Evolutionary conservation across 768 basidiomycete genomes (phyloP), one percentile per base, ranked within the genome.

Genomic region (Mycena albidolilacea): DNA sequence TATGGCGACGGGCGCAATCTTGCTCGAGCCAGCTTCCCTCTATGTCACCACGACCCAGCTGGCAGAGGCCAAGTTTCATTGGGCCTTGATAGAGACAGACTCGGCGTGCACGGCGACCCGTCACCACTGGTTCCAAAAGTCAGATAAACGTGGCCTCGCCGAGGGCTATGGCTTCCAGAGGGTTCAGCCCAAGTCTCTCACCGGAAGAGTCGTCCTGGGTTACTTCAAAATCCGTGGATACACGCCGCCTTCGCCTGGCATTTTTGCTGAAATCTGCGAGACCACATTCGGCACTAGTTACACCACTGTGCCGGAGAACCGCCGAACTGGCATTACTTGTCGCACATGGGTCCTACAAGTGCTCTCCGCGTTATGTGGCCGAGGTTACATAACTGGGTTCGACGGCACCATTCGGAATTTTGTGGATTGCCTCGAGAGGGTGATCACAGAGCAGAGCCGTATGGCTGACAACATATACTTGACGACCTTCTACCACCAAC

Each of bases 51-150:
- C 78, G 1, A 74, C 75, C 23, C 78, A 77, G 35, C 50, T 78
- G 44, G 37, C 76, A 35, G 72, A 70, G 52, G 75, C 71, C 60
- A 72, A 72, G 58, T 78, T 76, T 43, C 78, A 78, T 50, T 78
- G 78, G 78, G 73, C 78, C 38, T 63, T 78, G 23, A 66, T 77
- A 38, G 58, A 62, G 30, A 75, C 76, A 12, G 71, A 74, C 62
- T 44, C 67, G 9, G 50, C 39, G 44, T 77, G 76, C 48, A 43
- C 61, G 12, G 73, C 73, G 12, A 75, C 71, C 41, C 66, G 76
- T 52, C 78, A 78, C 52, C 78, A 78, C 59, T 78, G 78, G 78
- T 75, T 75, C 46, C 75, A 77, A 41, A 67, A 59, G 57, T 62
- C 72, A 5, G 14, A 64, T 39, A 68, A 59, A 52, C 69, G 48